These are phyloP conservation scores for Xanthoparmelia taractica DNA, from an alignment of 495 filamentous ascomycete genomes.

Conservation along the genomic window DNA sequence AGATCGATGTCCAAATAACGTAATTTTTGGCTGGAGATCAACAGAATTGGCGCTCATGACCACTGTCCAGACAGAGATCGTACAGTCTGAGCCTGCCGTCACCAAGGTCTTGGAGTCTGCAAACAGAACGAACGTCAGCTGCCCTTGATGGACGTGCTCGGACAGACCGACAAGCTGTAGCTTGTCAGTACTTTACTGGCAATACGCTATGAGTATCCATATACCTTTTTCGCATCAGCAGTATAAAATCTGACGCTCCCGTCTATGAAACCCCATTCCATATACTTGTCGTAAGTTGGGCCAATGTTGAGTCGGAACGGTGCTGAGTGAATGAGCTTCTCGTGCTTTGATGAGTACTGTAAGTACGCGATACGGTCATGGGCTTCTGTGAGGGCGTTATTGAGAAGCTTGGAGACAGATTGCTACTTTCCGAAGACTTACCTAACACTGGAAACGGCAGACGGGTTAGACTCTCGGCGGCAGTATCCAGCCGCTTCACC, in stretches of 20 bases:
- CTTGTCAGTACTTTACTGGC: conserved; percentile 14
- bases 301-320: conserved; percentile 79
- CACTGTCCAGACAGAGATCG: conserved; percentile 72
- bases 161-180: conserved; percentile 63
- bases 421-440: conserved; percentile 29
- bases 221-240: conserved; percentile 62
- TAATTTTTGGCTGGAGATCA: conserved; percentile 71
- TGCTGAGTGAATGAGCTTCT: conserved; percentile 77
- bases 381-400: conserved; percentile 46
- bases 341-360: conserved; percentile 68
- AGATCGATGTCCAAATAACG: conserved; percentile 80
- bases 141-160: conserved; percentile 86
- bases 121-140: conserved; percentile 71
- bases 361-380: conserved; percentile 73
- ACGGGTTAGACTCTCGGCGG: conserved; percentile 66
- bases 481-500: conserved; percentile 64
- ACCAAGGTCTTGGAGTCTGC: conserved; percentile 85
- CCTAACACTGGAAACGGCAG: conserved; percentile 72
- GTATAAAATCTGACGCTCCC: conserved; percentile 84
- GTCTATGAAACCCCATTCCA: conserved; percentile 96
- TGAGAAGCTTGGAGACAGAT: conserved; percentile 8
- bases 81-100: conserved; percentile 86
- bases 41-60: conserved; percentile 57
- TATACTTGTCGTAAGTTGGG: conserved; percentile 76
- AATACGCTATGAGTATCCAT: background rate